Evolutionary conservation across 306 rosid species (phyloP), one percentile per base, ranked within the genome.

Genomic region (Dryas drummondii): DNA sequence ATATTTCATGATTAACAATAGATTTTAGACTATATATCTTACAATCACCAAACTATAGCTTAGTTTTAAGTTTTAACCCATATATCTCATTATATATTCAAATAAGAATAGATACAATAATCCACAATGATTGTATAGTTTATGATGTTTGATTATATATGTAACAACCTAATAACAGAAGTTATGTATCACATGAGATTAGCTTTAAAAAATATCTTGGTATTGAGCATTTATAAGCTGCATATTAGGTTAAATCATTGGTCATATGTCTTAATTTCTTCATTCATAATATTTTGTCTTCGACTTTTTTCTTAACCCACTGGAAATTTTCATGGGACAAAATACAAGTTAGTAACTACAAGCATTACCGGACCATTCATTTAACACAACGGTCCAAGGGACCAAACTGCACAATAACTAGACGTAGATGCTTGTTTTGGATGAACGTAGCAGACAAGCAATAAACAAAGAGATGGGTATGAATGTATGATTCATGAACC

Each of bases 401-500:
- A 42, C 47, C 64, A 53, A 17, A 54, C 62, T 10, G 41, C 64
- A 11, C 9, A 57, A 54, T 17, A 19, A 53, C 8, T 1, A 11
- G 64, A 70, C 17, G 51, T 19, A 49, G 54, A 71, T 22, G 10
- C 19, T 71, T 71, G 76, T 9, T 56, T 12, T 41, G 75, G 37
- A 32, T 32, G 37, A 52, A 63, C 41, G 60, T 51, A 49, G 41
- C 15, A 22, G 76, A 56, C 66, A 44, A 26, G 42, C 45, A 42
- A 54, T 5, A 46, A 37, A 16, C 40, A 9, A 54, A 44, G 49
- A 44, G 65, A 32, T 32, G 37, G 37, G 66, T 74, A 80, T 10
- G 83, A 64, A 74, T 61, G 66, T 74, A 80, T 10, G 83, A 64
- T 76, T 61, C 86, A 75, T 84, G 89, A 87, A 81, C 82, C 91